These are phyloP conservation scores for Orobanche coerulescens DNA, from an alignment of 257 asterid genomes.

Conservation along the genomic window DNA sequence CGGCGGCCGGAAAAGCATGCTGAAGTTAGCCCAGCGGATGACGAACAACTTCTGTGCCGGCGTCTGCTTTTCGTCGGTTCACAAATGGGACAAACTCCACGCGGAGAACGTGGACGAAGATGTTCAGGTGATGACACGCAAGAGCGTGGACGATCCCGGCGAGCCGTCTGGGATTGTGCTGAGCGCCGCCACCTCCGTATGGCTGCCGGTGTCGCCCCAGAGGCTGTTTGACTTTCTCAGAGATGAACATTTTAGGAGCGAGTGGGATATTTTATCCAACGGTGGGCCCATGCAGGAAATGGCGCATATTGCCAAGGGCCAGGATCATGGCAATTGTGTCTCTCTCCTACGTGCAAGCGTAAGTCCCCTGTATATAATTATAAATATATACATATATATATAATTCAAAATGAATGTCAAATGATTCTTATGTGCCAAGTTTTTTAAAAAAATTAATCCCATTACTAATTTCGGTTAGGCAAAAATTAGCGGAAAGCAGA, in stretches of 20 bases:
- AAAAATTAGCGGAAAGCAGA: too few relatives aligned
- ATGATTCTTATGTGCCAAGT: too few relatives aligned
- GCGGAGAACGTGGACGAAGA: slow-evolving; percentile 65
- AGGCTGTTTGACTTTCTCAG: slow-evolving; percentile 76
- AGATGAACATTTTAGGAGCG: slow-evolving; percentile 67
- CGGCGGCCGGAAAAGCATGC: slow-evolving; percentile 78
- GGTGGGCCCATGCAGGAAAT: slow-evolving; percentile 97
- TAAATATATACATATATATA: too few relatives aligned
- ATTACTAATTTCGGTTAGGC: too few relatives aligned
- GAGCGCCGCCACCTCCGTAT: slow-evolving; percentile 83
- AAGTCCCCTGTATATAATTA: too few relatives aligned
- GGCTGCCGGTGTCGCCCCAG: slow-evolving; percentile 76
- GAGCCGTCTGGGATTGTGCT: slow-evolving; percentile 89
- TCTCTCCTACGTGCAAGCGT: slow-evolving; percentile 80
- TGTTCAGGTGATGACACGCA: slow-evolving; percentile 77
- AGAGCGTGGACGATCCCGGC: slow-evolving; percentile 79
- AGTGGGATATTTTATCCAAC: slow-evolving; percentile 88
- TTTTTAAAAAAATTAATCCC: too few relatives aligned
- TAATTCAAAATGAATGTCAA: too few relatives aligned
- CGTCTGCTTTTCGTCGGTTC: slow-evolving; percentile 80
- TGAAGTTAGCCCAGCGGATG: slow-evolving; percentile 94
- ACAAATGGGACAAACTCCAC: slow-evolving; percentile 76
- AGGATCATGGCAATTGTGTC: slow-evolving; percentile 81
- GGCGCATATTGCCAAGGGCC: slow-evolving; percentile 92
- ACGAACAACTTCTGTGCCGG: slow-evolving; percentile 86